phyloP scores from a whole-genome alignment of 352 stramenopile species.

The Pilasporangium apinafurcum region DNA sequence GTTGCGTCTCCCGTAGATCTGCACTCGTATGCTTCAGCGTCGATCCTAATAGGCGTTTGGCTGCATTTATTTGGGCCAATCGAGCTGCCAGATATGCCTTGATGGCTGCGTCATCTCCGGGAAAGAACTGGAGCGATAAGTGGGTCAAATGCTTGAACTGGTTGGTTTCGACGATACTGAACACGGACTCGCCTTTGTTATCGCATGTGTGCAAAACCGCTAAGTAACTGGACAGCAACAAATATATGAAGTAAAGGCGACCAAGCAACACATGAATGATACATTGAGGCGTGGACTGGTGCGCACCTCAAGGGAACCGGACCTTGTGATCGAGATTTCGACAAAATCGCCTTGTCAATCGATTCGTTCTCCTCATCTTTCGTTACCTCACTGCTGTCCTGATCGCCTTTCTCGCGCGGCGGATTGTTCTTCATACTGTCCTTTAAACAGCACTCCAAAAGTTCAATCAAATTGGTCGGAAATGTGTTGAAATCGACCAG shows the following conservation, averaged over 20 bases:
- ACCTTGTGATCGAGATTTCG: conserved; percentile 55
- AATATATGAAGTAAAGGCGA: background rate
- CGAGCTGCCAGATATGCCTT: conserved; percentile 89
- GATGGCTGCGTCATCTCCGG: conserved; percentile 83
- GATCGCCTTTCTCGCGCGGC: conserved; percentile 2
- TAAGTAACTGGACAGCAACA: conserved; percentile 47
- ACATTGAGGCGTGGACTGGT: background rate
- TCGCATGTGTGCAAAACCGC: conserved; percentile 77
- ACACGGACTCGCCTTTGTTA: conserved; percentile 53
- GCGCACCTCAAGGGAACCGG: conserved; percentile 56
- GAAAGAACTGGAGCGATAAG: conserved; percentile 82
- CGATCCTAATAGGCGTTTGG: conserved; percentile 28
- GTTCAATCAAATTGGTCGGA: conserved; percentile 89
- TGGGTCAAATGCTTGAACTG: conserved; percentile 94
- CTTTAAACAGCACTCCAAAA: conserved; percentile 86
- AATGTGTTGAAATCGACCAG: conserved; percentile 93
- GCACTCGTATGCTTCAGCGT: conserved; percentile 38
- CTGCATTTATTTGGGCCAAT: conserved; percentile 72
- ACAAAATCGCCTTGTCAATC: conserved; percentile 10
- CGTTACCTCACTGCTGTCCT: background rate
- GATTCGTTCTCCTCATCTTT: conserved; percentile 7
- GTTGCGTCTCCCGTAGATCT: conserved; percentile 30
- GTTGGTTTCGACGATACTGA: conserved; percentile 93
- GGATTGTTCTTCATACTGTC: conserved; percentile 39
- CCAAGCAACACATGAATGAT: background rate